Conservation (phyloP, 164 flowering plant species). For the Liriodendron chinense region DNA sequence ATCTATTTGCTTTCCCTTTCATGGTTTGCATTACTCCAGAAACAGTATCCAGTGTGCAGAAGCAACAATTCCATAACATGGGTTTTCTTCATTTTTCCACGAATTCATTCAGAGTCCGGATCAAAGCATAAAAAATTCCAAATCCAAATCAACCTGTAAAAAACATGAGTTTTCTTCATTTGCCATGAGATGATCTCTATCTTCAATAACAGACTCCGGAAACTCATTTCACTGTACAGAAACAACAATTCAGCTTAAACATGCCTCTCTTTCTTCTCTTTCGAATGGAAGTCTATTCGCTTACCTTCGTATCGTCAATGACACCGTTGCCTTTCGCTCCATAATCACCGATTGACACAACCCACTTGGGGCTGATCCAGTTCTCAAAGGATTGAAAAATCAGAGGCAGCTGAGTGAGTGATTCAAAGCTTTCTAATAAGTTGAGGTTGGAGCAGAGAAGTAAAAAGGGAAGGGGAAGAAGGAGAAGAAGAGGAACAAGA, state of each 20-base stretch:
- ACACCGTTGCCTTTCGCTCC: constrained; percentile 78
- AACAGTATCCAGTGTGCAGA: background rate
- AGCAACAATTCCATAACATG: background rate
- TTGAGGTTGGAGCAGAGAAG: background rate
- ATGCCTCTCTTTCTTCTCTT: no score
- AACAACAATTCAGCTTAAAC: background rate
- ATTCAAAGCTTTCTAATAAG: background rate
- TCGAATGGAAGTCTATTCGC: background rate
- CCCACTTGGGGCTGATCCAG: constrained; percentile 19
- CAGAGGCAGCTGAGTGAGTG: constrained; percentile 2
- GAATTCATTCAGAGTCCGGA: background rate
- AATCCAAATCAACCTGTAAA: background rate
- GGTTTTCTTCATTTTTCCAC: constrained; percentile 1
- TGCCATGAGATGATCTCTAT: background rate
- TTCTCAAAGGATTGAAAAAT: background rate
- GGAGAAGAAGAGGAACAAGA: background rate
- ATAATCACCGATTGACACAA: constrained; percentile 39
- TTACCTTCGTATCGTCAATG: constrained; percentile 56
- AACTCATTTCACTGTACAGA: background rate
- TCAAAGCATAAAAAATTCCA: background rate
- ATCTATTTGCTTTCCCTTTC: no score
- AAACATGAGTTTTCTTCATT: background rate
- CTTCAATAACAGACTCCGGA: background rate
- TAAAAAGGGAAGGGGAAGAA: background rate
- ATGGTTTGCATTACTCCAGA: no score